Conservation (phyloP, 2,329 filamentous ascomycete genomes). For the Periglandula ipomoeae region DNA sequence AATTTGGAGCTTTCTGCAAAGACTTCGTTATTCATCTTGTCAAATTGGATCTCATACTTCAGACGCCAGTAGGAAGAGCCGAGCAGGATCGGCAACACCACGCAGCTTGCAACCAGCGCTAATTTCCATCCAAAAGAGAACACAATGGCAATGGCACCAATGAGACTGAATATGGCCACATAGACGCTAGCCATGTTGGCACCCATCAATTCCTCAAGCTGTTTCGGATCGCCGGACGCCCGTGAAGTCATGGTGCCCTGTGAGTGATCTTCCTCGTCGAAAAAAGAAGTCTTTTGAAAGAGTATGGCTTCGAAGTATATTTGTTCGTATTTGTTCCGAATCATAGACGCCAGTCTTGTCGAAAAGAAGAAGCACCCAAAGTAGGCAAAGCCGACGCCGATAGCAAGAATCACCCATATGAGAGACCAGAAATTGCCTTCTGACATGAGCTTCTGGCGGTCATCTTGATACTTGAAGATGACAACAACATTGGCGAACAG, state of each 20-base stretch:
- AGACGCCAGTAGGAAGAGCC: conserved; percentile 41
- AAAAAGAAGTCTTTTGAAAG: too few species aligned
- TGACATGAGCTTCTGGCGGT: conserved; percentile 22
- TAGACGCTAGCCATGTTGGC: conserved; percentile 55
- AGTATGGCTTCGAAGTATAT: conserved; percentile 59
- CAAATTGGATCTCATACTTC: conserved; percentile 56
- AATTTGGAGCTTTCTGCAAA: conserved; percentile 67
- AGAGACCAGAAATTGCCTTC: conserved; percentile 52
- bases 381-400: conserved; percentile 43
- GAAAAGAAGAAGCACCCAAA: conserved; percentile 30
- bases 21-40: conserved; percentile 57
- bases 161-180: conserved; percentile 55
- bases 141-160: conserved; percentile 56
- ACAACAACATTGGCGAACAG: conserved; percentile 46
- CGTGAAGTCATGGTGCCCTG: too few species aligned
- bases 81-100: conserved; percentile 44
- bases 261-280: too few species aligned
- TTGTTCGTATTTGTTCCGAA: conserved; percentile 46
- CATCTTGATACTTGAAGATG: conserved; percentile 33
- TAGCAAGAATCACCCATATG: conserved; percentile 55
- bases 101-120: conserved; percentile 55
- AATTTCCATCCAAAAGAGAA: conserved; percentile 73
- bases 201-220: too few species aligned
- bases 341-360: conserved; percentile 35
- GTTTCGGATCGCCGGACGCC: too few species aligned